Evolutionary conservation across 2,329 filamentous ascomycete species (phyloP).

Genomic region (Trichoderma sp.): DNA sequence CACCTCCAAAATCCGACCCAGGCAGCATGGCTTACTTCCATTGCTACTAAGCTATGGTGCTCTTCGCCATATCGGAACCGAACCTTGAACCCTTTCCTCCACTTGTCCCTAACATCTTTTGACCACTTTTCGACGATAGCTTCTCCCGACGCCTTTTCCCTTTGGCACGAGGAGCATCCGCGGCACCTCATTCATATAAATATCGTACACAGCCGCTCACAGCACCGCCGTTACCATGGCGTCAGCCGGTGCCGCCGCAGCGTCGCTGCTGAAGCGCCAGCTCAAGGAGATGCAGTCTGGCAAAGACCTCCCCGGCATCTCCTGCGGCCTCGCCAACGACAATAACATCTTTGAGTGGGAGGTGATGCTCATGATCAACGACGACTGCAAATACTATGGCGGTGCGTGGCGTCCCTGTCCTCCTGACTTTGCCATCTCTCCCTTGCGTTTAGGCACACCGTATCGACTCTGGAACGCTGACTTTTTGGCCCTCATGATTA

Average conservation of each 20-base stretch:
- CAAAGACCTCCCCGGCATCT: constrained; percentile 92
- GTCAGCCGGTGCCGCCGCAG: constrained; percentile 59
- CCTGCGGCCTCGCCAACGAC: constrained; percentile 82
- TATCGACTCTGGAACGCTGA: background rate
- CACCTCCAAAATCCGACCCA: background rate
- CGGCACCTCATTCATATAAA: background rate
- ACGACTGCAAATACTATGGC: constrained; percentile 91
- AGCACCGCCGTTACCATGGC: constrained; percentile 42
- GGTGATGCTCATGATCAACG: constrained; percentile 97
- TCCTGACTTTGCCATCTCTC: too few relatives aligned
- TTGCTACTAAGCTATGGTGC: background rate
- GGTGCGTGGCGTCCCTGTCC: constrained; percentile 57
- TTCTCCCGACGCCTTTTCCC: background rate
- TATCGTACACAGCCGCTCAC: background rate
- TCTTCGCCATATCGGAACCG: background rate
- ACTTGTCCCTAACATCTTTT: background rate
- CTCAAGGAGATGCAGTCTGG: constrained; percentile 92
- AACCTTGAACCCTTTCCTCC: background rate
- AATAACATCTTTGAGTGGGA: constrained; percentile 97
- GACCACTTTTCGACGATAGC: background rate
- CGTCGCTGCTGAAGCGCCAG: constrained; percentile 77
- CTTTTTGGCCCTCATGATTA: background rate
- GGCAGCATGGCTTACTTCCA: background rate
- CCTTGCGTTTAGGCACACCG: background rate
- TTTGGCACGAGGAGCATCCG: background rate